These are phyloP conservation scores for Teunomyces atbi DNA, from an alignment of 805 yeast genomes.

Conservation along the genomic window DNA sequence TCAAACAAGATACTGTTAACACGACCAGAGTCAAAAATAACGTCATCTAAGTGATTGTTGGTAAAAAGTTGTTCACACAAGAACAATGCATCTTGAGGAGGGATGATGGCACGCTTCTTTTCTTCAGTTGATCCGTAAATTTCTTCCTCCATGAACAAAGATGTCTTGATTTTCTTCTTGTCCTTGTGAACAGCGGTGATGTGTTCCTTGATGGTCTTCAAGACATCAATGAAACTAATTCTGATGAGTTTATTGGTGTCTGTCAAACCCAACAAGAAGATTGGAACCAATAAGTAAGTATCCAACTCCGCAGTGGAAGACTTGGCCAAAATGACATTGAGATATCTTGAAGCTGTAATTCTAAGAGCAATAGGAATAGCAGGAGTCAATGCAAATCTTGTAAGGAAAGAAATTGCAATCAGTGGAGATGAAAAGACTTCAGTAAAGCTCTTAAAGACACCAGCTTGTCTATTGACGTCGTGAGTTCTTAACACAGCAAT, in stretches of 20 bases:
- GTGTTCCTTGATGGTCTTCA: conserved; percentile 28
- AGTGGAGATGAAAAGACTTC: conserved; percentile 38
- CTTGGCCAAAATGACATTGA: conserved; percentile 37
- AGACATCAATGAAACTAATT: conserved; percentile 20
- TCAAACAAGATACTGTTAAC: conserved; percentile 25
- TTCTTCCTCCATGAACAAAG: conserved; percentile 47
- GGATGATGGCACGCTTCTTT: conserved; percentile 50
- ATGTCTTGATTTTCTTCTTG: conserved; percentile 30
- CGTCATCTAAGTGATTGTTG: conserved; percentile 24
- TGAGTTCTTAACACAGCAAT: conserved; percentile 15
- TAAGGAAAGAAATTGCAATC: conserved; percentile 53
- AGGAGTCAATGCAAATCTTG: conserved; percentile 56
- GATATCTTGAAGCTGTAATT: conserved; percentile 43
- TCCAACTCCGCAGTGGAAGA: conserved; percentile 26
- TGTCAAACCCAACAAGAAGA: conserved; percentile 51
- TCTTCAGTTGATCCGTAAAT: conserved; percentile 56
- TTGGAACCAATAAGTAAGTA: conserved; percentile 58
- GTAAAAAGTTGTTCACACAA: conserved; percentile 27
- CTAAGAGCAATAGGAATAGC: conserved; percentile 59
- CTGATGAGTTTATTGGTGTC: conserved; percentile 55
- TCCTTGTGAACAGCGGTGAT: conserved; percentile 31
- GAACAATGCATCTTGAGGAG: conserved; percentile 62
- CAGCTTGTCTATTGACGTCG: conserved; percentile 11
- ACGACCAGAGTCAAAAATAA: conserved; percentile 26
- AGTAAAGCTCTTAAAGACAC: conserved; percentile 13